These are phyloP conservation scores for Fusarium pilosicola DNA, from an alignment of 2,329 filamentous ascomycete genomes.

Conservation along the genomic window DNA sequence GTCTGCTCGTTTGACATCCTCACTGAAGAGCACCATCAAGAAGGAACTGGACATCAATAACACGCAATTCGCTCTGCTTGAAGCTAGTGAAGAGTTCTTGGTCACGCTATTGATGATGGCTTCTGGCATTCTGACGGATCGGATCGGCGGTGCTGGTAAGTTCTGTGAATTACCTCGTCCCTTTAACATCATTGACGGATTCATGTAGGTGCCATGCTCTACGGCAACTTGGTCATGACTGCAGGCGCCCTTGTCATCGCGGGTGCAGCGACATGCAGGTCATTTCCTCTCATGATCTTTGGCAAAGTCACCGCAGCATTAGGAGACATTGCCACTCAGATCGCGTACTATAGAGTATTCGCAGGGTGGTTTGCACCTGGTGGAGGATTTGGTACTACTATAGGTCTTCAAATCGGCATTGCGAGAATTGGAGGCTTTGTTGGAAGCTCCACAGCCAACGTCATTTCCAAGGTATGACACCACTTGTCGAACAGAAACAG, in stretches of 20 bases:
- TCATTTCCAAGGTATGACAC: neutral
- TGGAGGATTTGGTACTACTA: neutral
- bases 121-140: rapidly evolving
- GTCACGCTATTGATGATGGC: neutral
- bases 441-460: neutral
- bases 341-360: neutral
- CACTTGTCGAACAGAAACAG: too few relatives aligned
- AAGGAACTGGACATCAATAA: neutral
- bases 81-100: neutral
- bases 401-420: neutral
- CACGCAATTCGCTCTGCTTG: neutral
- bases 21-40: neutral
- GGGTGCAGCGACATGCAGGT: neutral
- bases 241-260: neutral
- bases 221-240: neutral
- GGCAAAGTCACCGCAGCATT: neutral
- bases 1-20: neutral
- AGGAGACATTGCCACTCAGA: neutral
- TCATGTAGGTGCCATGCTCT: neutral
- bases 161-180: rapidly evolving
- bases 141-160: neutral
- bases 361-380: neutral
- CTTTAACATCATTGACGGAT: too few relatives aligned
- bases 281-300: neutral
- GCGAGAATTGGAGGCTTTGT: rapidly evolving